Base-by-base conservation (phyloP, 2,329 filamentous ascomycete genomes). In the Aspergillus sp. region DNA sequence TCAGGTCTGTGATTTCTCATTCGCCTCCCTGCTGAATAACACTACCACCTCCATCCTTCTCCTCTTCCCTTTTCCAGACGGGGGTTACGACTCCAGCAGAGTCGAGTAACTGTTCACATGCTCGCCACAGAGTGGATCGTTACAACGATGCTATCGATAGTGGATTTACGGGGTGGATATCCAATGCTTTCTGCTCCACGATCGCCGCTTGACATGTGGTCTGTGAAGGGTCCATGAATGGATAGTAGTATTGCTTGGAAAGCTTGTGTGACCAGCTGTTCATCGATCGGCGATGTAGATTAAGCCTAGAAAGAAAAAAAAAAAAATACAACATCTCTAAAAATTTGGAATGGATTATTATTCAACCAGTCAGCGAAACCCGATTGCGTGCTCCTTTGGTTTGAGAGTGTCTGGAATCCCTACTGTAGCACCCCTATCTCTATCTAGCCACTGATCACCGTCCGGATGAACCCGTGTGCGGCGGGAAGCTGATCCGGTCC, bases 21-120 rank as follows among this genome's bases (percentile, higher is more conserved):
- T 49, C 47, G 47, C 25, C 47, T 28, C 47, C 47, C 47, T 49
- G 47, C 47, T 28, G 47, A 48, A 48, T 49, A 17, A 49, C 47
- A 30, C 28, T 30, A 30, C 28, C 28, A 30, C 25, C 21, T 13
- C 17, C 32, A 36, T 36, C 32, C 32, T 13, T 36, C 32, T 36
- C 32, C 32, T 36, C 32, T 36, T 36, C 32, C 32, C 32, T 36
- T 36, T 36, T 36, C 32, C 32, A 36, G 32, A 13, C 32, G 32
- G 12, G 30, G 12, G 12, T 36, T 5, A 36, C 32, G 32, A 36
- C 32, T 19, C 39, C 39, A 43, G 43, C 43, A 47, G 43, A 45
- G 17, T 4, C 17, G 5, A 45, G 41, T 45, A 25, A 50, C n/a
- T 4, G 47, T 30, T 50, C 47, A 50, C 47, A 50, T 50, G 47